These are phyloP conservation scores for Omphalotus olearius DNA, from an alignment of 1,284 basidiomycete genomes.

Conservation along the genomic window DNA sequence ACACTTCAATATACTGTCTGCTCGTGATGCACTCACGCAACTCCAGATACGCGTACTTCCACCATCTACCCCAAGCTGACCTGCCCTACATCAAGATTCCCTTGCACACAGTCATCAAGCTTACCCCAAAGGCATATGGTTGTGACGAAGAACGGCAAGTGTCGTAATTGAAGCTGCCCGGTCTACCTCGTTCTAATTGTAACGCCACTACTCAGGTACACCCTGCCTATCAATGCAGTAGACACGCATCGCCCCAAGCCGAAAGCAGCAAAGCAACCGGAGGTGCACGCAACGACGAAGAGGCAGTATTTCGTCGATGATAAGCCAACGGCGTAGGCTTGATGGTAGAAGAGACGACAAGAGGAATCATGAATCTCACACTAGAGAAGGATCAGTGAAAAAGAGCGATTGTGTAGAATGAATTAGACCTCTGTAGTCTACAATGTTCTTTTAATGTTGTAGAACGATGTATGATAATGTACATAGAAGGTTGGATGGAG, in stretches of 20 bases:
- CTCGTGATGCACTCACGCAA: neutral
- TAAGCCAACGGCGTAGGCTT: neutral
- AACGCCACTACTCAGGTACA: slow-evolving; percentile 47
- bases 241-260: slow-evolving; percentile 95
- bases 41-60: slow-evolving; percentile 90
- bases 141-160: slow-evolving; percentile 92
- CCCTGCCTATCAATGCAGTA: slow-evolving; percentile 86
- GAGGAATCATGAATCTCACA: too few relatives aligned
- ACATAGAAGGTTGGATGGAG: too few relatives aligned
- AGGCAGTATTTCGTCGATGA: slow-evolving; percentile 35
- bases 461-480: too few relatives aligned
- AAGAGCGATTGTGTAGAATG: too few relatives aligned
- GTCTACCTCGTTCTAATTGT: neutral
- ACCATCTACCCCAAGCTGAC: slow-evolving; percentile 88
- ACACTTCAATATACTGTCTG: neutral
- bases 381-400: too few relatives aligned
- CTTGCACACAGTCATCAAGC: slow-evolving; percentile 95
- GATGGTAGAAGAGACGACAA: neutral
- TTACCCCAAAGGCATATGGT: slow-evolving; percentile 97
- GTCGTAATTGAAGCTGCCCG: slow-evolving; percentile 1
- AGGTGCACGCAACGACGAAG: slow-evolving; percentile 29
- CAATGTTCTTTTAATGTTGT: too few relatives aligned
- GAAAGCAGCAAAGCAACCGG: slow-evolving; percentile 29
- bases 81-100: slow-evolving; percentile 98
- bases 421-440: too few relatives aligned